Evolutionary conservation across 1,139 yeast species (phyloP).

Genomic region (Kodamaea ohmeri): DNA sequence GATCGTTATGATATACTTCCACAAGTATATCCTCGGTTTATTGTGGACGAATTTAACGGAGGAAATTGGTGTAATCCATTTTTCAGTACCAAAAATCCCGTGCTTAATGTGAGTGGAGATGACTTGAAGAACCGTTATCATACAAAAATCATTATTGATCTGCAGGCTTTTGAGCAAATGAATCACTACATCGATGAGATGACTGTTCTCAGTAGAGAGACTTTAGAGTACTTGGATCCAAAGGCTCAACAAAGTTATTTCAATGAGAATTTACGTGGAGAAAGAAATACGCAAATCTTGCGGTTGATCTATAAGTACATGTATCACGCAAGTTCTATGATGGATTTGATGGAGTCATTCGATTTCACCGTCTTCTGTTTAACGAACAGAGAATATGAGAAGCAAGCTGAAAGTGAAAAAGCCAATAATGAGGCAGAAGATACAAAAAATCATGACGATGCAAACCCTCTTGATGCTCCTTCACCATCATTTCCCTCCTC

Average conservation of each 20-base stretch:
- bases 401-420: constrained; percentile 7
- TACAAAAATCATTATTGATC: constrained; percentile 50
- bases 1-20: constrained; percentile 49
- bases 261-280: constrained; percentile 37
- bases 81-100: constrained; percentile 40
- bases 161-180: constrained; percentile 42
- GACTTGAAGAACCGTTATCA: constrained; percentile 43
- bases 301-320: constrained; percentile 53
- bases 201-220: constrained; percentile 36
- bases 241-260: constrained; percentile 31
- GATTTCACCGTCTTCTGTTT: constrained; percentile 59
- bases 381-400: constrained; percentile 26
- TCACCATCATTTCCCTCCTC: constrained; percentile 15
- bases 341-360: constrained; percentile 57
- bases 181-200: constrained; percentile 38
- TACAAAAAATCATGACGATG: neutral
- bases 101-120: constrained; percentile 46
- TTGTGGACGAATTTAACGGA: constrained; percentile 63
- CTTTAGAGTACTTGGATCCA: constrained; percentile 40
- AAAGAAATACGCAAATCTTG: constrained; percentile 53
- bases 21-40: constrained; percentile 65
- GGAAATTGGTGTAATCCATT: constrained; percentile 75
- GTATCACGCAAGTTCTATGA: constrained; percentile 46
- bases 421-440: neutral
- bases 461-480: neutral